Percentiles rank a stretch among this genome's conserved stretches.
Evolutionary conservation across 441 rosid genomes (phyloP).

Genomic region (Geranium incanum): DNA sequence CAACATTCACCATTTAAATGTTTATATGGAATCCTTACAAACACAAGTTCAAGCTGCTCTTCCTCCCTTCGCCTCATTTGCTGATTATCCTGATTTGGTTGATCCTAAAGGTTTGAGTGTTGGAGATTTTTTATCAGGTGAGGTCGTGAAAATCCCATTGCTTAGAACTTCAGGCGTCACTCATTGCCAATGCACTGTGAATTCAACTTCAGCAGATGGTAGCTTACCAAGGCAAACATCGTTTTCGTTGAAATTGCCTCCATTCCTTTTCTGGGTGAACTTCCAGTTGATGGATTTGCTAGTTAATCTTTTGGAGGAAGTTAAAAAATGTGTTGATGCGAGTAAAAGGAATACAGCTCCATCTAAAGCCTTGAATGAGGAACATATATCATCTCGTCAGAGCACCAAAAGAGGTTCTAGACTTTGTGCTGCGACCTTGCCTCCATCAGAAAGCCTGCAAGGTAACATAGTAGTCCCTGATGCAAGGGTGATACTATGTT

Average conservation of each 20-base stretch:
- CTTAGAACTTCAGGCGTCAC: slow-evolving; percentile 55
- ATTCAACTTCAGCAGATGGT: slow-evolving; percentile 37
- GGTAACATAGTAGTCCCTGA: slow-evolving; percentile 53
- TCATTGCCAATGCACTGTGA: slow-evolving; percentile 39
- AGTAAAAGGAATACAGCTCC: slow-evolving; percentile 20
- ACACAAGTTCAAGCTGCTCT: slow-evolving; percentile 55
- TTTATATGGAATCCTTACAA: slow-evolving; percentile 50
- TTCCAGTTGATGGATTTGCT: slow-evolving; percentile 44
- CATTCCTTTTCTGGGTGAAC: slow-evolving; percentile 65
- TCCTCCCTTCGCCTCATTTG: slow-evolving; percentile 44
- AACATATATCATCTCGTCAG: slow-evolving; percentile 24
- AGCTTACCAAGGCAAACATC: slow-evolving; percentile 34
- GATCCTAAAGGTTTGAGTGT: slow-evolving; percentile 28
- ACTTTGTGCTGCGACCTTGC: slow-evolving; percentile 25
- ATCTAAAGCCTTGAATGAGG: slow-evolving; percentile 24
- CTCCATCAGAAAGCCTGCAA: slow-evolving; percentile 37
- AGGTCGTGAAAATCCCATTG: slow-evolving; percentile 50
- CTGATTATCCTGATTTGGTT: slow-evolving; percentile 30
- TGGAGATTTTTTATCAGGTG: slow-evolving; percentile 33
- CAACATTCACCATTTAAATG: slow-evolving; percentile 24
- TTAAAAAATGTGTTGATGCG: slow-evolving; percentile 35
- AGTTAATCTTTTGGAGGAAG: slow-evolving; percentile 47
- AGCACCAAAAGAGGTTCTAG: slow-evolving; percentile 33
- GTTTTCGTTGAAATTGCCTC: slow-evolving; percentile 67
- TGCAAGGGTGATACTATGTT: slow-evolving; percentile 74